Evolutionary conservation across 2,329 filamentous ascomycete genomes (phyloP).

Genomic region (Claviceps pusilla): DNA sequence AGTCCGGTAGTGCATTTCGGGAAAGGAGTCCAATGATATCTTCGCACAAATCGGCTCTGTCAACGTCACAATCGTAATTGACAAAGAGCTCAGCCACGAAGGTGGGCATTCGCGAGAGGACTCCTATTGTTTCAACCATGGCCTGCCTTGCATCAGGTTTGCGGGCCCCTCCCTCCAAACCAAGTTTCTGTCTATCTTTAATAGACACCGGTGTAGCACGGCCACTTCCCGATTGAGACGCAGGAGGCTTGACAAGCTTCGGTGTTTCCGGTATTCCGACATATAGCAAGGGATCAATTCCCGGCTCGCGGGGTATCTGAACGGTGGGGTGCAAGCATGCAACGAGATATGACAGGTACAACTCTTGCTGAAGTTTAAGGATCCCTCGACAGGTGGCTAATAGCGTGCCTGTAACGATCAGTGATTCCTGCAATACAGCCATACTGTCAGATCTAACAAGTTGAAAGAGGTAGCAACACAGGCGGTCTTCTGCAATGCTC

Average conservation of each 20-base stretch:
- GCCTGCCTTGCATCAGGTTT: slow-evolving; percentile 93
- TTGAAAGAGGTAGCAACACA: slow-evolving; percentile 92
- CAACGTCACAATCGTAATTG: slow-evolving; percentile 93
- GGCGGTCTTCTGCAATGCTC: slow-evolving; percentile 73
- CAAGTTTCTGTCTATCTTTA: slow-evolving; percentile 82
- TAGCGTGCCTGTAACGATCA: slow-evolving; percentile 81
- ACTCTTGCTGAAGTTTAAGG: slow-evolving; percentile 88
- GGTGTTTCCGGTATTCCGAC: slow-evolving; percentile 85
- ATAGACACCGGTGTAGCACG: slow-evolving; percentile 80
- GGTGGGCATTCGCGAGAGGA: slow-evolving; percentile 78
- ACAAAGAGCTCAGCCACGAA: slow-evolving; percentile 94
- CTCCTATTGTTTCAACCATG: slow-evolving; percentile 94
- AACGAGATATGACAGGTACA: slow-evolving; percentile 87
- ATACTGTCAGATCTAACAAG: slow-evolving; percentile 93
- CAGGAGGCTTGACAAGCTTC: slow-evolving; percentile 63
- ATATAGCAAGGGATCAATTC: slow-evolving; percentile 83
- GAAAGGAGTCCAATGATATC: slow-evolving; percentile 89
- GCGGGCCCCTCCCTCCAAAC: slow-evolving; percentile 76
- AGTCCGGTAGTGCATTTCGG: slow-evolving; percentile 89
- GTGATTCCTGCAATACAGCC: slow-evolving; percentile 79
- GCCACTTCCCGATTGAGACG: slow-evolving; percentile 62
- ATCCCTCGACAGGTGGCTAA: slow-evolving; percentile 81
- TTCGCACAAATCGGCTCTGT: slow-evolving; percentile 82
- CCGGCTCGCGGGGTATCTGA: slow-evolving; percentile 78
- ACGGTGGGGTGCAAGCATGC: slow-evolving; percentile 88